A percentile compares a stretch with the other conserved stretches of the same genome.
phyloP scores from a whole-genome alignment of 768 basidiomycete species.

The Harrya chromipes region DNA sequence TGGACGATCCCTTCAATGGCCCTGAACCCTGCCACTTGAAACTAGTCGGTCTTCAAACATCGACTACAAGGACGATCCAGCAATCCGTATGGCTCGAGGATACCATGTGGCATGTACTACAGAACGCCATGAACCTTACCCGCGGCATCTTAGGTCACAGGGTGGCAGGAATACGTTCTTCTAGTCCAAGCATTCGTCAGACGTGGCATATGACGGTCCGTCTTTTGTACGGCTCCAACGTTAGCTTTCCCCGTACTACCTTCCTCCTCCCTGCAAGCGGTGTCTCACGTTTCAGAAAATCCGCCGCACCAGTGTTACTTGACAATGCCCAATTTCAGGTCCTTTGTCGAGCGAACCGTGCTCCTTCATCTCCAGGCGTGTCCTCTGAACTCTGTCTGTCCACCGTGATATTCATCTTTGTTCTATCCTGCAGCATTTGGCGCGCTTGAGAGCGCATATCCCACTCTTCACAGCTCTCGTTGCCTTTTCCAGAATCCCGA shows the following conservation, averaged over 20 bases:
- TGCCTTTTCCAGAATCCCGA: conserved; percentile 8
- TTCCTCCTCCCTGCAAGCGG: not conserved
- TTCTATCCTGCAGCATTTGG: conserved; percentile 1
- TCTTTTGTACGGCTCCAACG: not conserved
- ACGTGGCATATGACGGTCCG: not conserved
- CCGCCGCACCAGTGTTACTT: not conserved
- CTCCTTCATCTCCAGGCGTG: conserved; percentile 11
- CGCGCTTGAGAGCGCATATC: conserved; percentile 1
- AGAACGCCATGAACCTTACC: not conserved
- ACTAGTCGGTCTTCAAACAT: not conserved
- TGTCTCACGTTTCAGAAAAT: not conserved
- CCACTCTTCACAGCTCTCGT: conserved; percentile 8
- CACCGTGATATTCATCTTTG: not conserved
- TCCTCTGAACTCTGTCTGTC: not conserved
- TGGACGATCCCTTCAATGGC: not conserved
- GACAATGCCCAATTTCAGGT: conserved; percentile 6
- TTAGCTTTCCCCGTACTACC: not conserved
- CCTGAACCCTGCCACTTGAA: not conserved
- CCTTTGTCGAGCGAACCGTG: conserved; percentile 9
- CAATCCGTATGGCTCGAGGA: not conserved
- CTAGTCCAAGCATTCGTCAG: not conserved
- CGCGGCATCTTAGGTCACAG: not conserved
- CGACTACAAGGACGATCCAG: not conserved
- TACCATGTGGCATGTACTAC: not conserved
- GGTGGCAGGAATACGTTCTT: not conserved